Percentiles rank a stretch among this genome's conserved stretches.
phyloP scores from a whole-genome alignment of 1,139 yeast genomes.

The Diutina mesorugosa region DNA sequence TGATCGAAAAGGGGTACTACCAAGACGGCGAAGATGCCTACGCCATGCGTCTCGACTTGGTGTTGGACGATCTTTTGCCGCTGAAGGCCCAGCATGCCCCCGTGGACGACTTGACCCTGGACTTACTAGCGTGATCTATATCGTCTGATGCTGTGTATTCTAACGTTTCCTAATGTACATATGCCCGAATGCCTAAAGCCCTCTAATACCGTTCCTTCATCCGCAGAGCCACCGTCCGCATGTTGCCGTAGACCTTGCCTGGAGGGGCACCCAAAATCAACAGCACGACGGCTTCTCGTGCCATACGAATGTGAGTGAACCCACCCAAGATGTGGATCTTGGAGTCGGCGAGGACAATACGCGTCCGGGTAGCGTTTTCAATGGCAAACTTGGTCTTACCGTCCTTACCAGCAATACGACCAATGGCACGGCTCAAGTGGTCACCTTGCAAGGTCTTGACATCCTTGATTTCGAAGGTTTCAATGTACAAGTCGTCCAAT shows the following conservation, averaged over 20 bases:
- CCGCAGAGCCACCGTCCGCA: constrained; percentile 93
- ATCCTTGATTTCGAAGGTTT: constrained; percentile 92
- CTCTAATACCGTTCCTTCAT: constrained; percentile 83
- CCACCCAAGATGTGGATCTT: constrained; percentile 96
- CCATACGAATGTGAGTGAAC: constrained; percentile 92
- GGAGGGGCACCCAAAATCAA: constrained; percentile 97
- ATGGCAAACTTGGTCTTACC: constrained; percentile 98
- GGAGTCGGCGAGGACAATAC: constrained; percentile 93
- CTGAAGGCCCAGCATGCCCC: constrained; percentile 33
- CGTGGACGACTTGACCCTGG: constrained; percentile 39
- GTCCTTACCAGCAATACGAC: constrained; percentile 98
- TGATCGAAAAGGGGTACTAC: constrained; percentile 77
- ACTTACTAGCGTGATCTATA: constrained; percentile 10
- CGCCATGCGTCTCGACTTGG: constrained; percentile 68
- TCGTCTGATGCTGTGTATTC: neutral
- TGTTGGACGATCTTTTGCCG: constrained; percentile 48
- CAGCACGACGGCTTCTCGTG: constrained; percentile 91
- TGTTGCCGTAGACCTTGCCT: constrained; percentile 93
- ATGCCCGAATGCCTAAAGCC: neutral
- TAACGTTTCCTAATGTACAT: neutral
- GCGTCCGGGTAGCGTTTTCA: constrained; percentile 95
- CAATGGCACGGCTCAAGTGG: constrained; percentile 95
- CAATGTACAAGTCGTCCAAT: constrained; percentile 90
- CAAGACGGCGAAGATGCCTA: constrained; percentile 99
- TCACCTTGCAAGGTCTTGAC: constrained; percentile 93